Conservation (phyloP, 1,139 yeast species). For the Pichia sp. region DNA sequence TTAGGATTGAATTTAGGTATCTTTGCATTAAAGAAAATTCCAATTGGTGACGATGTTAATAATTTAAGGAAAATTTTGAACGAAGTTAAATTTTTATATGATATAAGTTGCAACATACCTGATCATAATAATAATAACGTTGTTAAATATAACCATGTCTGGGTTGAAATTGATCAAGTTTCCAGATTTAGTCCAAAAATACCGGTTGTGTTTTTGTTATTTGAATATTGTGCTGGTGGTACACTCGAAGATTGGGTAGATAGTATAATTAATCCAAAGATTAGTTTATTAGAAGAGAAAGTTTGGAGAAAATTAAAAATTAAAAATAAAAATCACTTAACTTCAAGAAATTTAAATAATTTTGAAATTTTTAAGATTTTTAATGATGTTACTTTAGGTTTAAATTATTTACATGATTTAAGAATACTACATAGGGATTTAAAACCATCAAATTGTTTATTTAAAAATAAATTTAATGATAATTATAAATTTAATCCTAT, state of each 20-base stretch:
- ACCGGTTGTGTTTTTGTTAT: slow-evolving; percentile 79
- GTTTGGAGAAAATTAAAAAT: slow-evolving; percentile 31
- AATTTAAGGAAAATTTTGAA: slow-evolving; percentile 65
- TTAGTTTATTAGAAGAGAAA: slow-evolving; percentile 31
- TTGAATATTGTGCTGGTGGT: slow-evolving; percentile 86
- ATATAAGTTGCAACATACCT: slow-evolving; percentile 30
- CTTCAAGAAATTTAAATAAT: slow-evolving; percentile 31
- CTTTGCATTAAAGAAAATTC: slow-evolving; percentile 78
- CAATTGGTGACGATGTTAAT: slow-evolving; percentile 68
- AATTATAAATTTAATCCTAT: slow-evolving; percentile 22
- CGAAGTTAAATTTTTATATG: slow-evolving; percentile 65
- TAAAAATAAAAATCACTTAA: slow-evolving; percentile 1
- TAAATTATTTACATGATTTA: slow-evolving; percentile 61
- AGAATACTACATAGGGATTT: slow-evolving; percentile 81
- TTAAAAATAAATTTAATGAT: slow-evolving; percentile 35
- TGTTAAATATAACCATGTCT: slow-evolving; percentile 82
- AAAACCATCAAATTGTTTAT: slow-evolving; percentile 79
- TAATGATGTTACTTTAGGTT: slow-evolving; percentile 62
- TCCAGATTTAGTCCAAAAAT: slow-evolving; percentile 53
- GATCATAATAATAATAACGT: slow-evolving; percentile 38
- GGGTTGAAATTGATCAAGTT: slow-evolving; percentile 72
- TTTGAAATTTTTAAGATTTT: slow-evolving; percentile 59
- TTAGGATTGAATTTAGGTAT: slow-evolving; percentile 67
- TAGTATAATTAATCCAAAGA: slow-evolving; percentile 29
- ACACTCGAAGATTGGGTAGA: slow-evolving; percentile 65